Evolutionary conservation across 177 flowering plant species (phyloP).

Genomic region (Telopea speciosissima): DNA sequence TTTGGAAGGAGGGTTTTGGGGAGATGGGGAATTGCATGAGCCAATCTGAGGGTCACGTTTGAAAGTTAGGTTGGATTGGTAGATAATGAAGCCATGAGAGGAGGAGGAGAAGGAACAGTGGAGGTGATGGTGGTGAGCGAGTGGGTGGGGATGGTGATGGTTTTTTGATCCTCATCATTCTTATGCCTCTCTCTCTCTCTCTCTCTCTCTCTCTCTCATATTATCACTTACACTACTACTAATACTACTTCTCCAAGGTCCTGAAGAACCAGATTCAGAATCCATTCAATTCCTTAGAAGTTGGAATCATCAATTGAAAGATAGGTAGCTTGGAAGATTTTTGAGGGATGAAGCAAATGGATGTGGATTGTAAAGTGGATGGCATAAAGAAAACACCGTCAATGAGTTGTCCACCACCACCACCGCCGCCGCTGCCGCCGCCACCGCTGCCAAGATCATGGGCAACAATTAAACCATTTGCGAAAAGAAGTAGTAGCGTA

Average conservation of each 20-base stretch:
- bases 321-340: slow-evolving; percentile 5
- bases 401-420: slow-evolving; percentile 24
- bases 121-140: not conserved
- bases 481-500: slow-evolving; percentile 3
- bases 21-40: not conserved
- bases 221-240: not conserved
- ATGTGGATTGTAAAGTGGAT: slow-evolving; percentile 11
- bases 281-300: not conserved
- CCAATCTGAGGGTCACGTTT: slow-evolving; percentile 7
- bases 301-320: not conserved
- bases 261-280: too few species aligned
- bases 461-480: slow-evolving; percentile 1
- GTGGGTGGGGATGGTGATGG: not conserved
- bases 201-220: not conserved
- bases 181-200: not conserved
- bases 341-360: slow-evolving; percentile 28
- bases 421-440: slow-evolving; percentile 29
- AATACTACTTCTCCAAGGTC: too few species aligned
- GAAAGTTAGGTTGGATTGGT: slow-evolving; percentile 49
- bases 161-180: not conserved
- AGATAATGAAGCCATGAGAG: slow-evolving; percentile 13
- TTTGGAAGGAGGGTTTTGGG: too few species aligned
- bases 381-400: slow-evolving; percentile 4
- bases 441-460: slow-evolving; percentile 24
- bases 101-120: too few species aligned